Evolutionary conservation across 2,329 filamentous ascomycete genomes (phyloP).

Genomic region (Thyridium curvatum): DNA sequence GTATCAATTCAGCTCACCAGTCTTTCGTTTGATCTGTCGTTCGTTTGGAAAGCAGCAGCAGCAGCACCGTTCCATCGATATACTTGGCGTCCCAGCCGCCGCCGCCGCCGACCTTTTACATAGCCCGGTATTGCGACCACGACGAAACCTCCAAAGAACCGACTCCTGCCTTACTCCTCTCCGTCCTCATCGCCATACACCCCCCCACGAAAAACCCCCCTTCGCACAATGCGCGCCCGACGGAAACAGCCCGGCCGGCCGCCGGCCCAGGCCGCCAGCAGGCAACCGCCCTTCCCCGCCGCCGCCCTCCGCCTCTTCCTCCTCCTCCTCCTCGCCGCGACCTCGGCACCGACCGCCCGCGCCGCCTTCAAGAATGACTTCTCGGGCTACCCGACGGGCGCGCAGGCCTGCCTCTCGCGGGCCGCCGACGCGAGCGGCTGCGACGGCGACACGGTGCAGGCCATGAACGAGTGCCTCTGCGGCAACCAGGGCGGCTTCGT

Average conservation of each 20-base stretch:
- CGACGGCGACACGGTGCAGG: slow-evolving; percentile 25
- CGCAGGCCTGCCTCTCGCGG: slow-evolving; percentile 36
- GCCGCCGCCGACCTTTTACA: no score
- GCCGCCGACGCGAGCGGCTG: slow-evolving; percentile 34
- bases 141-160: no score
- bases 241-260: neutral
- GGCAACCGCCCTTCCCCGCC: neutral
- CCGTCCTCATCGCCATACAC: no score
- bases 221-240: no score
- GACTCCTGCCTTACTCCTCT: no score
- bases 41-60: no score
- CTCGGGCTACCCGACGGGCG: slow-evolving; percentile 30
- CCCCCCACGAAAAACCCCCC: no score
- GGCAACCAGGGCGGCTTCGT: slow-evolving; percentile 42
- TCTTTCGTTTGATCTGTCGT: no score
- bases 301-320: slow-evolving; percentile 15
- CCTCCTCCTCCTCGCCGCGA: slow-evolving; percentile 13
- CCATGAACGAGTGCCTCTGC: slow-evolving; percentile 45
- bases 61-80: no score
- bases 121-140: no score
- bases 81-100: no score
- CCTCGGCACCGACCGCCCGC: slow-evolving; percentile 5
- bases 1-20: no score
- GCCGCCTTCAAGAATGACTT: slow-evolving; percentile 31
- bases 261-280: neutral